A percentile compares a stretch with the other conserved stretches of the same genome.
Evolutionary conservation across 345 rosid genomes (phyloP).

Genomic region (Noccaea caerulescens): DNA sequence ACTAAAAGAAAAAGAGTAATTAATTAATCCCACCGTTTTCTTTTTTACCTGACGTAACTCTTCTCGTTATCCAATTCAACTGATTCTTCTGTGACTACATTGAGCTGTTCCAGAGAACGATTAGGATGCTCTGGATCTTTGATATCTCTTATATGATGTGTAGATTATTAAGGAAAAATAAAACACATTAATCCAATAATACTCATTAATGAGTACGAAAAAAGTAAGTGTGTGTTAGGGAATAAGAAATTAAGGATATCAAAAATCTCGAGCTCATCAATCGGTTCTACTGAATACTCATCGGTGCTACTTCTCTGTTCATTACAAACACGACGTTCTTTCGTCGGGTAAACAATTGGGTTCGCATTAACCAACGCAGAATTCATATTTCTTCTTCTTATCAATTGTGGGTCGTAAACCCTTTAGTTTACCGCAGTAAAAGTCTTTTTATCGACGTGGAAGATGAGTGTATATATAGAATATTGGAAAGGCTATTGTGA

Average conservation of each 20-base stretch:
- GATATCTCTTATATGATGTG: slow-evolving; percentile 83
- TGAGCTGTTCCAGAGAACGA: slow-evolving; percentile 73
- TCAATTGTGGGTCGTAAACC: too few relatives aligned
- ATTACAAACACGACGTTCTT: slow-evolving; percentile 54
- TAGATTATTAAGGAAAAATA: slow-evolving; percentile 48
- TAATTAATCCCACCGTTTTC: background rate
- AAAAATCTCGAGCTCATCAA: slow-evolving; percentile 76
- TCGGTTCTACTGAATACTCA: slow-evolving; percentile 66
- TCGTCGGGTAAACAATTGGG: slow-evolving; percentile 72
- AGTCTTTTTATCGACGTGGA: too few relatives aligned
- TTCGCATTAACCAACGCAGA: slow-evolving; percentile 65
- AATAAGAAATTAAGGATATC: slow-evolving; percentile 59
- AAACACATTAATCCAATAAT: background rate
- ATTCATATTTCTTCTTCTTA: slow-evolving; percentile 48
- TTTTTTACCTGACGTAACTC: slow-evolving; percentile 61
- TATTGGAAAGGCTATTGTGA: too few relatives aligned
- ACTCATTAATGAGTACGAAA: background rate
- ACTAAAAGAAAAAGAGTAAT: background rate
- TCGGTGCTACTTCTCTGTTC: slow-evolving; percentile 36
- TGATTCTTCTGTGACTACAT: slow-evolving; percentile 79
- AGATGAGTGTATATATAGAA: too few relatives aligned
- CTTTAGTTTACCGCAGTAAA: too few relatives aligned
- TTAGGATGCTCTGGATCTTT: slow-evolving; percentile 90
- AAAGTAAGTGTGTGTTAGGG: background rate
- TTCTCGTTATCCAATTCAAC: slow-evolving; percentile 65